Percentiles rank a stretch among this genome's conserved stretches.
phyloP scores from a whole-genome alignment of 345 rosid genomes.

The Lagerstroemia speciosa region DNA sequence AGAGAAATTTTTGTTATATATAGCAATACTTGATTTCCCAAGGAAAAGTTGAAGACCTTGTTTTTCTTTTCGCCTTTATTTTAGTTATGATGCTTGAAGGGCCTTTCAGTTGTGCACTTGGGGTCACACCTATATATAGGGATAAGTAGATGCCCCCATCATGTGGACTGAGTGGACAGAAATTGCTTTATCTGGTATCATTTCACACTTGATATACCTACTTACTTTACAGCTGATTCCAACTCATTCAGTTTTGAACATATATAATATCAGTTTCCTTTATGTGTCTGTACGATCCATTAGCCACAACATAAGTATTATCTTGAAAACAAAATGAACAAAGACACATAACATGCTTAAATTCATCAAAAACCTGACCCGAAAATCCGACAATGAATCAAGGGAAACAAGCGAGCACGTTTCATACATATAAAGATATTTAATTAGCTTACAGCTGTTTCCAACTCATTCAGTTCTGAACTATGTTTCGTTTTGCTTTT shows the following conservation, averaged over 20 bases:
- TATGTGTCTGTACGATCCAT: too few species aligned
- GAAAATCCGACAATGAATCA: too few species aligned
- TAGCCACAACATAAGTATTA: too few species aligned
- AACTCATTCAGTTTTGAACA: background rate
- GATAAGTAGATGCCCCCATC: constrained; percentile 5
- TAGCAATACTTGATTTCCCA: too few species aligned
- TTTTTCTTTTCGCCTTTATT: background rate
- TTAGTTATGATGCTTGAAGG: constrained; percentile 15
- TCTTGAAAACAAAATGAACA: too few species aligned
- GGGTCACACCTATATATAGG: background rate
- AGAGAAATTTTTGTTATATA: background rate
- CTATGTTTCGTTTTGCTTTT: background rate
- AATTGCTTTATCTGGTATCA: constrained; percentile 21
- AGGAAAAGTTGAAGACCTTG: background rate
- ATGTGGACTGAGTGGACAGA: constrained; percentile 23
- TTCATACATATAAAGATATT: too few species aligned
- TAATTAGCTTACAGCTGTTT: background rate
- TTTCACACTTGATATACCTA: constrained; percentile 21
- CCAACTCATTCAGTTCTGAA: background rate
- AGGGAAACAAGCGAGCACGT: too few species aligned
- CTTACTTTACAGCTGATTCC: background rate
- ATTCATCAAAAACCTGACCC: background rate
- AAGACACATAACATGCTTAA: background rate
- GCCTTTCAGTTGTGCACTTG: constrained; percentile 10
- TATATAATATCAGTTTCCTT: background rate